These are phyloP conservation scores for Apiospora aurea DNA, from an alignment of 2,329 filamentous ascomycete species.

Conservation along the genomic window DNA sequence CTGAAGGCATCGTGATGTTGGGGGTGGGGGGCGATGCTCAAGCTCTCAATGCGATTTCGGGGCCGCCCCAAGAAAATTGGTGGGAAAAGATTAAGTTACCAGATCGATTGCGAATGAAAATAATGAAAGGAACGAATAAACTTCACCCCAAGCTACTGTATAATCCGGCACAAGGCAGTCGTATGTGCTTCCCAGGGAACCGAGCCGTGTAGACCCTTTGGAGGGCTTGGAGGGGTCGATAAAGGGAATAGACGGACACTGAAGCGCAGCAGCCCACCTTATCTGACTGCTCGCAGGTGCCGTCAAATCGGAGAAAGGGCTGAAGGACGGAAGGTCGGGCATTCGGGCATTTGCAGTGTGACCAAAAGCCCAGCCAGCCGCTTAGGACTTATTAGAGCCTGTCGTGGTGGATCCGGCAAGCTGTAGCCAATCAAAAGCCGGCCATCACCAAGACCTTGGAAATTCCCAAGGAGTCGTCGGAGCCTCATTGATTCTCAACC, in stretches of 20 bases:
- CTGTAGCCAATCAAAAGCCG: conserved; percentile 1
- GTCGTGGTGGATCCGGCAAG: background rate
- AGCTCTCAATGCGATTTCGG: background rate
- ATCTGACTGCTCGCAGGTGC: background rate
- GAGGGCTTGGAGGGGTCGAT: conserved; percentile 18
- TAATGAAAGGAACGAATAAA: background rate
- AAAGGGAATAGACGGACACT: background rate
- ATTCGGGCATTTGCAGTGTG: background rate
- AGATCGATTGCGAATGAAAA: background rate
- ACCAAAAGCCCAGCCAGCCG: background rate
- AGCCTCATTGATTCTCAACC: conserved; percentile 24
- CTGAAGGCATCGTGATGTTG: conserved; percentile 21
- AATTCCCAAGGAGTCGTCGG: conserved; percentile 18
- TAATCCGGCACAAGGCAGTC: background rate
- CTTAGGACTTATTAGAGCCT: too few relatives aligned
- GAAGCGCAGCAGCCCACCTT: conserved; percentile 10
- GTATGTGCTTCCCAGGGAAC: conserved; percentile 6
- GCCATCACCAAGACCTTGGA: conserved; percentile 21
- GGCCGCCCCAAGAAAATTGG: background rate
- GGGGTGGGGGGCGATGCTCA: background rate
- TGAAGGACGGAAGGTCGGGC: background rate
- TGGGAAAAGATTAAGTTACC: background rate
- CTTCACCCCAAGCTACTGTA: background rate
- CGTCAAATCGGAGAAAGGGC: background rate
- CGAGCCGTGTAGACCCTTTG: conserved; percentile 12